A percentile compares a stretch with the other conserved stretches of the same genome.
Evolutionary conservation across 202 grass and related monocot species (phyloP).

Genomic region (Brachypodium distachyon): DNA sequence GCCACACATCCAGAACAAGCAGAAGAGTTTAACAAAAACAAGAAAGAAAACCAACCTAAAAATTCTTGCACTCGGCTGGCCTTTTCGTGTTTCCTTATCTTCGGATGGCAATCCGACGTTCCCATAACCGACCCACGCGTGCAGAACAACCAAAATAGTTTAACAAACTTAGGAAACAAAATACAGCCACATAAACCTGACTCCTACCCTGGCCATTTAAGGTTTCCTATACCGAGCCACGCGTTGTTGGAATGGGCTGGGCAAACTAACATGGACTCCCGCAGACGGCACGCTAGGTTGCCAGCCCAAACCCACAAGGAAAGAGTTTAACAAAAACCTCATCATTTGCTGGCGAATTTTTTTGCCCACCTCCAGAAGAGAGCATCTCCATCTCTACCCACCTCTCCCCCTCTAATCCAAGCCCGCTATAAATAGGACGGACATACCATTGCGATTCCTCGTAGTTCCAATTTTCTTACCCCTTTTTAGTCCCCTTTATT

Average conservation of each 20-base stretch:
- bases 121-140: background rate
- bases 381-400: background rate
- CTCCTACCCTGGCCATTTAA: too few relatives aligned
- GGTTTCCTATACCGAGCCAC: too few relatives aligned
- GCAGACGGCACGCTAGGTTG: background rate
- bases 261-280: background rate
- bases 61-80: too few relatives aligned
- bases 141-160: too few relatives aligned
- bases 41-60: too few relatives aligned
- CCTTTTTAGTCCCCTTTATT: slow-evolving; percentile 12
- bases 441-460: slow-evolving; percentile 21
- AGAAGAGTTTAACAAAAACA: too few relatives aligned
- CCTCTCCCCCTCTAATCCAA: background rate
- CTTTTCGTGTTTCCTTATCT: too few relatives aligned
- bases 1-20: too few relatives aligned
- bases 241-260: too few relatives aligned
- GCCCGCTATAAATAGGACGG: slow-evolving; percentile 25
- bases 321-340: slow-evolving; percentile 10
- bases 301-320: background rate
- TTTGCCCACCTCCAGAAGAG: background rate
- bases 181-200: too few relatives aligned
- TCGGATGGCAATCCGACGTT: background rate
- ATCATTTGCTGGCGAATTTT: background rate
- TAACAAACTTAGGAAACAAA: too few relatives aligned
- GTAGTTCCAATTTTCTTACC: slow-evolving; percentile 22